Base-by-base conservation (phyloP, 352 stramenopile genomes). In the Pythium coloratum region DNA sequence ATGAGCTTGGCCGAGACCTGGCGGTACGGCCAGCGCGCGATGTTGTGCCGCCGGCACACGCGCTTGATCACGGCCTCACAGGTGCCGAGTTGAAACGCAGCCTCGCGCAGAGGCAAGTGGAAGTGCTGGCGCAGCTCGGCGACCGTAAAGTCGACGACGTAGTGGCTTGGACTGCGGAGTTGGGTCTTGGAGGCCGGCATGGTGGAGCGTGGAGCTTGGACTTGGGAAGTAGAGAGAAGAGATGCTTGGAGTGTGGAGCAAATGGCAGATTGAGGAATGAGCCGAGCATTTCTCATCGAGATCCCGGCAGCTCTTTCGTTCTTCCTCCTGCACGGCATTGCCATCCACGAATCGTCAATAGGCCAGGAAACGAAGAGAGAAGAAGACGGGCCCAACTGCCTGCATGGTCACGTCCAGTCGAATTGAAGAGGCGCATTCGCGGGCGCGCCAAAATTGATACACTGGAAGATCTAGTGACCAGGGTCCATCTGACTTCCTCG, bases 31-130 rank as follows among this genome's bases (percentile, higher is more conserved):
- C 87, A 95, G 55, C 85, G 78, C 66, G 85, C 77, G 70, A 95
- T 92, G 65, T 88, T 77, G 59, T 86, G 87, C 59, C 78, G 83
- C 34, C 87, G 85, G 62, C 87, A 95, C 12, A 92, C 77, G 51
- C 85, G 85, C 80, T 94, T 95, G 69, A 95, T 83, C 42, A 90
- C 85, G 40, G 82, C 87, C 66, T 93, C 87, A 58, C 86, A 93
- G 47, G 79, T 91, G 26, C 84, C 83, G 30, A 95, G 82, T 26
- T 80, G 80, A 38, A 74, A 76, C 10, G 87, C 87, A 40, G 85
- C 87, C 74, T 95, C 82, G 33, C 83, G 83, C 28, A 95, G 78
- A 40, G 85, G 87, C 75, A 94, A 62, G 70, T 94, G 87, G 70
- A 91, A 95, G 77, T 92, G 91, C 76, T 94, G 80, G 57, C 91